phyloP scores from a whole-genome alignment of 192 early-diverging fungal species.

The Backusella morwellensis region DNA sequence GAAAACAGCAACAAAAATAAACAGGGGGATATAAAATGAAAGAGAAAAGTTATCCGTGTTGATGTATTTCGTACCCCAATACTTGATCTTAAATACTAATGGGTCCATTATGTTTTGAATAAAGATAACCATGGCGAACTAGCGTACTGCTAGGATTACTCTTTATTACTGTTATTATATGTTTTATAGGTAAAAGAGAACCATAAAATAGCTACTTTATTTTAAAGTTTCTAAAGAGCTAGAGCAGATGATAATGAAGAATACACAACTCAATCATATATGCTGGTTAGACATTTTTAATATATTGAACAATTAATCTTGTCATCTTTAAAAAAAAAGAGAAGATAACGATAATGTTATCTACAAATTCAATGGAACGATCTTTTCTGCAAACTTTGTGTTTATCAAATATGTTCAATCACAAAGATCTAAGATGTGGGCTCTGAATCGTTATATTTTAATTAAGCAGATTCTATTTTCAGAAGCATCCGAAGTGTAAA shows the following conservation, averaged over 20 bases:
- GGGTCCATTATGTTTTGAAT: neutral
- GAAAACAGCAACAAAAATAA: neutral
- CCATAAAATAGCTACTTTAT: neutral
- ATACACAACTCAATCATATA: neutral
- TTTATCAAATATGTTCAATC: neutral
- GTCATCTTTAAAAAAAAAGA: neutral
- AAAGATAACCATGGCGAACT: neutral
- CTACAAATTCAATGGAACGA: neutral
- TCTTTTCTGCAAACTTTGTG: neutral
- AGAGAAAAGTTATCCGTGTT: neutral
- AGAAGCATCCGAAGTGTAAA: neutral
- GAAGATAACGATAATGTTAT: neutral
- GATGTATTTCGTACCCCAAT: neutral
- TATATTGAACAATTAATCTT: neutral
- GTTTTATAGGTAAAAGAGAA: neutral
- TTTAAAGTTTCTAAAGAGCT: neutral
- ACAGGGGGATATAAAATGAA: neutral
- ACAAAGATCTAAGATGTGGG: neutral
- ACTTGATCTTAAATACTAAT: neutral
- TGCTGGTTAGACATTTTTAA: neutral
- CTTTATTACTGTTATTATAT: neutral
- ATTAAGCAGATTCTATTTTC: neutral
- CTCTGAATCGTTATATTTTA: neutral
- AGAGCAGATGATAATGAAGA: neutral
- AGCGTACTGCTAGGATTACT: neutral